Base-by-base conservation (phyloP, 208 protist genomes). In the Acanthamoeba castellanii region DNA sequence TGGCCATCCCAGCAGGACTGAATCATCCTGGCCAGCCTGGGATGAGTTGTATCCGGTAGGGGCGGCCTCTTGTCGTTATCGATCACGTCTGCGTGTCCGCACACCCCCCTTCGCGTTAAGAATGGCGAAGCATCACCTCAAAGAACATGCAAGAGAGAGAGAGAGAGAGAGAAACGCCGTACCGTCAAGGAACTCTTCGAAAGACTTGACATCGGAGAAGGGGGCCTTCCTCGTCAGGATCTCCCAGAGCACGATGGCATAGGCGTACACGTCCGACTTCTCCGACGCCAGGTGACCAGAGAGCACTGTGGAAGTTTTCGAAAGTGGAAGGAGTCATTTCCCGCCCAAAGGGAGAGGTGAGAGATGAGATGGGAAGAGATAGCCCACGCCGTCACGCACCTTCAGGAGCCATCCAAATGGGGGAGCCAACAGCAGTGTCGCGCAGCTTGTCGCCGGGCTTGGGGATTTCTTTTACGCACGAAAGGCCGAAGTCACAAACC, bases 321-420 rank as follows among this genome's bases (percentile, higher is more conserved):
- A 70, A 27, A 30, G 59, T n/a, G 59, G 27, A 66, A 30, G 25
- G 55, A 61, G 20, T 25, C 55, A 25, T 18, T 11, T 7, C 55
- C 6, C 22, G 22, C 55, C 20, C 55, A 27, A 13, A 70, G 27
- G 61, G 14, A 59, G 55, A 59, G 2, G 18, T 22, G 52, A 18
- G 18, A 22, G 52, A 59, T 8, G 18, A 45, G 42, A 45, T n/a
- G n/a, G 52, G 13, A 25, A 59, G 20, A 25, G 55, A 59, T 25
- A 0, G 66, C 11, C 6, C 37, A 20, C 25, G 5, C 25, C 30
- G 16, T 9, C 30, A 37, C 66, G 66, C 66, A 84, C 74, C 74
- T 68, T 90, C 84, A 30, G 84, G 84, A 22, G 84, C 84, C 84
- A 90, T 90, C 84, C 84, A 90, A 27, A 90, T 90, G 84, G 84